These are phyloP conservation scores for Harringtonia aguacate DNA, from an alignment of 2,329 filamentous ascomycete genomes.

Conservation along the genomic window DNA sequence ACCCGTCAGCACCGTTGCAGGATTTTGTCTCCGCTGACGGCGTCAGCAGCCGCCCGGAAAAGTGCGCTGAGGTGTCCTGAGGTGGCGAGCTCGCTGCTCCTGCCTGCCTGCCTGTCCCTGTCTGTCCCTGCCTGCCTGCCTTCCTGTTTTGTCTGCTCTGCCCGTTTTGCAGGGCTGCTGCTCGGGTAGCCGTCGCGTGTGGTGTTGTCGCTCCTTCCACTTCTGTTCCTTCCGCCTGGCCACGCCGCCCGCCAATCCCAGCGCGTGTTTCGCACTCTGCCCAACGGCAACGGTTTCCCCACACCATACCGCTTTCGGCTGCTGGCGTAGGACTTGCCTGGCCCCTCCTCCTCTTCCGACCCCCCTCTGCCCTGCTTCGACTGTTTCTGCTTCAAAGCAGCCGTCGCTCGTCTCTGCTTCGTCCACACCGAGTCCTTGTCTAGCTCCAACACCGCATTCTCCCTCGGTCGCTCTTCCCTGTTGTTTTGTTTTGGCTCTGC, in stretches of 20 bases:
- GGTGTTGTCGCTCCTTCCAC: background rate
- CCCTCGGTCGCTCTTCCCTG: background rate
- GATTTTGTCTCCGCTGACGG: background rate
- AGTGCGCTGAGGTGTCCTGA: no score
- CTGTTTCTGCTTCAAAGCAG: background rate
- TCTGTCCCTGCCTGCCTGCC: no score
- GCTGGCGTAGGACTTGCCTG: slow-evolving; percentile 1
- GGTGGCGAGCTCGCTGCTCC: background rate
- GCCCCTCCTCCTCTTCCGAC: slow-evolving; percentile 1
- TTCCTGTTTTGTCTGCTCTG: background rate
- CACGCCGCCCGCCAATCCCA: background rate
- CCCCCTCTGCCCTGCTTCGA: background rate
- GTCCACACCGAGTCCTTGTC: no score
- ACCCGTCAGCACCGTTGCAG: no score
- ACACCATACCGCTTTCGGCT: slow-evolving; percentile 7
- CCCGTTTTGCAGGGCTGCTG: no score
- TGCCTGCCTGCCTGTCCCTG: background rate
- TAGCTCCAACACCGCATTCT: no score
- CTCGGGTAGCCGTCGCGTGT: no score
- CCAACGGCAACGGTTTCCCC: slow-evolving; percentile 7
- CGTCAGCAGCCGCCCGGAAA: background rate
- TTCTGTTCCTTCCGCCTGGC: background rate
- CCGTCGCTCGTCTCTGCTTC: no score
- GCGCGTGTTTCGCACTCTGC: background rate
- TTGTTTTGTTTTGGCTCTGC: background rate